Conservation (phyloP, 129 eudicot genomes). For the Kitagawia praeruptora region DNA sequence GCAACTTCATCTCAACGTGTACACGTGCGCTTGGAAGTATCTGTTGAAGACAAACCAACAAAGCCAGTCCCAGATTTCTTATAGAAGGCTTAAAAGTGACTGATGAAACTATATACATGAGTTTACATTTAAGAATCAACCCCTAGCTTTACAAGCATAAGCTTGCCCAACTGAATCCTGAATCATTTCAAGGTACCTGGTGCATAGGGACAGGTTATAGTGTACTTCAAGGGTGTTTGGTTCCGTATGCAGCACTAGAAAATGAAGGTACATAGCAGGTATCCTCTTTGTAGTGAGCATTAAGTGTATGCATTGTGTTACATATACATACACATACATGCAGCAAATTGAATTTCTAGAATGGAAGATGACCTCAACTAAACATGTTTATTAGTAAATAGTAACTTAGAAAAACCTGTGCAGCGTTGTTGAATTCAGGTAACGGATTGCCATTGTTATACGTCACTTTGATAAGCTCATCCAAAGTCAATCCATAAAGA, state of each 20-base stretch:
- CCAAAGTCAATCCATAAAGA: constrained; percentile 71
- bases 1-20: background rate
- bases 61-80: background rate
- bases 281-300: background rate
- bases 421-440: constrained; percentile 82
- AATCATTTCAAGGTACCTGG: background rate
- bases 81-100: background rate
- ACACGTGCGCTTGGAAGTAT: background rate
- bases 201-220: background rate
- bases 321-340: background rate
- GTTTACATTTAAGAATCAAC: background rate
- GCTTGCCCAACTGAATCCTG: background rate
- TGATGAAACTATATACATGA: background rate
- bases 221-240: background rate
- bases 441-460: constrained; percentile 82
- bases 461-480: constrained; percentile 68
- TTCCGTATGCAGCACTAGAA: background rate
- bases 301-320: background rate
- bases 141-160: background rate
- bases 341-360: constrained; percentile 1
- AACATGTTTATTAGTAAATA: background rate
- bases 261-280: background rate
- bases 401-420: constrained; percentile 66
- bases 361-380: background rate
- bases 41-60: background rate